phyloP scores from a whole-genome alignment of 768 basidiomycete genomes.

The Tremella yokohamensis region DNA sequence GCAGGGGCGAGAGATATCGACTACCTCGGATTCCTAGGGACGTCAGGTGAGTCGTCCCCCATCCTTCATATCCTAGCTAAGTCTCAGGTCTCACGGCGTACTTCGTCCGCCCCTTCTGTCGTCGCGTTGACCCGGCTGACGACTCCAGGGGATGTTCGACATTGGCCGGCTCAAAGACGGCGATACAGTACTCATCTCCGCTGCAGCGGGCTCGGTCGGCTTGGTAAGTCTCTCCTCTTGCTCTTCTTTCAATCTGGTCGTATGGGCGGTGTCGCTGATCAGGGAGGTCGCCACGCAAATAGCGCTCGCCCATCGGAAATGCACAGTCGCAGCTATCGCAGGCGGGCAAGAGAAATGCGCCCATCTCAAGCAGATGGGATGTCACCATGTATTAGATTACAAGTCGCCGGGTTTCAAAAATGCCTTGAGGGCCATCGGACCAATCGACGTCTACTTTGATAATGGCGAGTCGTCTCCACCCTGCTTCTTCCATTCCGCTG shows the following conservation, averaged over 20 bases:
- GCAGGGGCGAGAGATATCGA: slow-evolving; percentile 67
- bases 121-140: slow-evolving; percentile 6
- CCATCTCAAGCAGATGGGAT: slow-evolving; percentile 79
- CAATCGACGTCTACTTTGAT: slow-evolving; percentile 49
- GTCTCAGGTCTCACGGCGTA: slow-evolving; percentile 76
- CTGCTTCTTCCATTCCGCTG: background rate
- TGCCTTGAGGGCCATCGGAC: slow-evolving; percentile 68
- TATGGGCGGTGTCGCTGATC: background rate
- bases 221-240: slow-evolving; percentile 27
- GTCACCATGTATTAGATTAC: slow-evolving; percentile 81
- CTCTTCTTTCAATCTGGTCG: background rate
- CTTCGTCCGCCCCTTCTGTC: slow-evolving; percentile 59
- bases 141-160: slow-evolving; percentile 69
- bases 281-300: slow-evolving; percentile 46
- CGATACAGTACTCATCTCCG: slow-evolving; percentile 79
- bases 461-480: slow-evolving; percentile 37
- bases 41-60: slow-evolving; percentile 58
- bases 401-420: slow-evolving; percentile 68
- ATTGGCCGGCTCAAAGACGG: slow-evolving; percentile 75
- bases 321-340: slow-evolving; percentile 79
- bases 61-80: background rate
- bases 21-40: slow-evolving; percentile 74
- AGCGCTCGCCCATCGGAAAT: slow-evolving; percentile 47
- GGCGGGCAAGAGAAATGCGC: slow-evolving; percentile 77
- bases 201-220: slow-evolving; percentile 80